Evolutionary conservation across 495 filamentous ascomycete species (phyloP), one percentile per base, ranked within the genome.

Genomic region (Aspergillus cristatus): DNA sequence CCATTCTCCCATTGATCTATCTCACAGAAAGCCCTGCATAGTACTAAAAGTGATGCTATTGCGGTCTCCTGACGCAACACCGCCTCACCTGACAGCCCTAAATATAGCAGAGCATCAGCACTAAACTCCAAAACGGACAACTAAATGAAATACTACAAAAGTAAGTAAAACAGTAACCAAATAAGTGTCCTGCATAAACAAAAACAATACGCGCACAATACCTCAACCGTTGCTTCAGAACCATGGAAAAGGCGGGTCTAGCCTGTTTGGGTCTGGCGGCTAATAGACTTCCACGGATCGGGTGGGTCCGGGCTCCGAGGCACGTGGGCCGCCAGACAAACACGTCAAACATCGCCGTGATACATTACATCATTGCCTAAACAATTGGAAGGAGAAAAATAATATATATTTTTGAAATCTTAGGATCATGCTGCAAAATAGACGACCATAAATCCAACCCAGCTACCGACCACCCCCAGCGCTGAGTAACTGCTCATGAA

Each of bases 401-500:
- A 34, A 38, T n/a, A 37, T 36, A 41, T 37, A n/a, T 32, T 28
- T 36, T 30, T 17, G 6, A 29, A 29, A 6, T 32, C 36, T 6
- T 14, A 28, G 3, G 36, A 31, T 11, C 68, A 84, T 37, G 76
- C 76, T 1, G 78, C 82, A 59, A 95, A 90, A 59, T 87, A 95
- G 28, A 98, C 84, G 16, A 95, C 87, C 71, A 85, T 75, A 55
- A 96, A 95, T 14, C 91, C 89, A 37, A 97, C 53, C 90, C 90
- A 97, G 67, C 91, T 98, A 3, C 86, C 91, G 10, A 96, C 78
- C 1, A 98, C 86, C n/a, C 91, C 91, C 28, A 97, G 60, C 14
- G 91, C 91, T 12, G 83, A 90, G 63, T 98, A 98, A 31, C 84
- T 82, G 62, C 90, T 96, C 53, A 79, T 95, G 53, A 97, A 93